A percentile compares a stretch with the other conserved stretches of the same genome.
These are phyloP conservation scores for Plasmodium ovale DNA, from an alignment of 169 alveolate species.

Conservation along the genomic window DNA sequence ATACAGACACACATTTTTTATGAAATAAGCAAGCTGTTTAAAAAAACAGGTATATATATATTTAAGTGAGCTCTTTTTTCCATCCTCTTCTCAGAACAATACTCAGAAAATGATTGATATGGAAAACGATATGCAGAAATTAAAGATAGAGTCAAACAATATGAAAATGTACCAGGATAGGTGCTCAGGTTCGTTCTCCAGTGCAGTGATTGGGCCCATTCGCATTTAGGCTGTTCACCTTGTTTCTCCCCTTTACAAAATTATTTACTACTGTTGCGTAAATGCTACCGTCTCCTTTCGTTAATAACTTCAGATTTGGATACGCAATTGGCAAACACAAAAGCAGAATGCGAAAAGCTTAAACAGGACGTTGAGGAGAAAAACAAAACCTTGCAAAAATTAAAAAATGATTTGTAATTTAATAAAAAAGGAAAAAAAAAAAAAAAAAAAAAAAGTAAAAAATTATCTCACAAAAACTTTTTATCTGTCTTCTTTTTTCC, in stretches of 20 bases:
- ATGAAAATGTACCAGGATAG: constrained; percentile 55
- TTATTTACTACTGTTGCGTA: too few species aligned
- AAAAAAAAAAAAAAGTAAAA: neutral
- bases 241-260: neutral
- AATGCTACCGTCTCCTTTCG: too few species aligned
- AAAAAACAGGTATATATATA: neutral
- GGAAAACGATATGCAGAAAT: constrained; percentile 65
- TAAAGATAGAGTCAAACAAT: constrained; percentile 39
- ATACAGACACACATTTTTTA: too few species aligned
- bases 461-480: constrained; percentile 1
- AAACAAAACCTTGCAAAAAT: constrained; percentile 65
- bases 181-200: constrained; percentile 46
- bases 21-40: too few species aligned
- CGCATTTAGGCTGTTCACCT: neutral
- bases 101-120: constrained; percentile 71
- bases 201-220: too few species aligned
- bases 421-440: constrained; percentile 10
- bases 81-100: constrained; percentile 11
- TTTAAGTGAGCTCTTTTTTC: neutral
- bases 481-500: constrained; percentile 11
- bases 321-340: constrained; percentile 30
- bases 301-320: constrained; percentile 54
- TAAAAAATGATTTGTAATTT: constrained; percentile 58
- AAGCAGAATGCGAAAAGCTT: constrained; percentile 45
- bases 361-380: constrained; percentile 48